These are phyloP conservation scores for Quercus cerris DNA, from an alignment of 306 rosid species.

Conservation along the genomic window DNA sequence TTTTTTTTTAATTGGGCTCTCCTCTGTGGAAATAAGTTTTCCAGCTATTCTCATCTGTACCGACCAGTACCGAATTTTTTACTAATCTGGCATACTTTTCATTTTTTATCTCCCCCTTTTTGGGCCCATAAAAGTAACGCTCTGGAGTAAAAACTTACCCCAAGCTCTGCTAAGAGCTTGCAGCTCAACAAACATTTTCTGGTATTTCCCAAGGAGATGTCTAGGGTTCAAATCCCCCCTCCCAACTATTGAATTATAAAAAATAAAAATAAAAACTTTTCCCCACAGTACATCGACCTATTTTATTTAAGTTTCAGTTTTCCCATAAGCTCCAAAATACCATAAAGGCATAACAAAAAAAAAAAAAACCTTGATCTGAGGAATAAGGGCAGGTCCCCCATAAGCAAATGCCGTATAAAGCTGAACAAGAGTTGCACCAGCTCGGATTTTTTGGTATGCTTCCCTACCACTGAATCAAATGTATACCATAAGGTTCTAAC, in stretches of 20 bases:
- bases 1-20: no score
- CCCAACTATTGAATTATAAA: no score
- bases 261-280: neutral
- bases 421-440: slow-evolving; percentile 96
- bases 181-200: no score
- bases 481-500: slow-evolving; percentile 8
- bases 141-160: neutral
- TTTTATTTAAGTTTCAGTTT: neutral
- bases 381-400: slow-evolving; percentile 96
- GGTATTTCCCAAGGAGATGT: no score
- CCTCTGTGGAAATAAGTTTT: no score
- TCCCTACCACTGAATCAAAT: slow-evolving; percentile 76
- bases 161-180: no score
- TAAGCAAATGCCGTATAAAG: slow-evolving; percentile 91
- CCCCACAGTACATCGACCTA: slow-evolving; percentile 4
- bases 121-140: neutral
- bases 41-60: no score
- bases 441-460: slow-evolving; percentile 81
- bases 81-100: neutral
- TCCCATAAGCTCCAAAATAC: neutral
- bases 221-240: no score
- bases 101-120: neutral
- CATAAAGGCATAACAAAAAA: slow-evolving; percentile 8
- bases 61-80: no score
- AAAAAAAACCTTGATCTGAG: slow-evolving; percentile 89